Percentiles rank a stretch among this genome's conserved stretches.
These are phyloP conservation scores for Colletotrichum plurivorum DNA, from an alignment of 2,329 filamentous ascomycete genomes.

Conservation along the genomic window DNA sequence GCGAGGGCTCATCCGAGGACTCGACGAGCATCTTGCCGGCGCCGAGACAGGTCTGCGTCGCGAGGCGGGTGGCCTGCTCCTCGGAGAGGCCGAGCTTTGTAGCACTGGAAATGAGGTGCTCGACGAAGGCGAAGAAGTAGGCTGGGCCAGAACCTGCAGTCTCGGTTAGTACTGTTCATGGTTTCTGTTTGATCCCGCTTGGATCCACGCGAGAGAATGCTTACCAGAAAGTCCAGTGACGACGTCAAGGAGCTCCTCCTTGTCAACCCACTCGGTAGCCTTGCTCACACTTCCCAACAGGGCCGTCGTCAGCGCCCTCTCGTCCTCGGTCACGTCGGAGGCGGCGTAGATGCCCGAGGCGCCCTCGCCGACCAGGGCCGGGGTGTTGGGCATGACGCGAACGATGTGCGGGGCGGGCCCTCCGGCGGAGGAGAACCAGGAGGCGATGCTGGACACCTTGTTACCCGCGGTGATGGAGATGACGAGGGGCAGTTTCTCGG, in stretches of 20 bases:
- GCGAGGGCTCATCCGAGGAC: constrained; percentile 59
- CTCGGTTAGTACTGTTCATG: too few relatives aligned
- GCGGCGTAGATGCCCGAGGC: constrained; percentile 63
- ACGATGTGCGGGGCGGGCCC: constrained; percentile 59
- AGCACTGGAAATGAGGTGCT: constrained; percentile 63
- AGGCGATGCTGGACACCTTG: constrained; percentile 58
- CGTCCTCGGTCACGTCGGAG: constrained; percentile 55
- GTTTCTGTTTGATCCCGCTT: too few relatives aligned
- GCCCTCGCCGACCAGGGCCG: constrained; percentile 64
- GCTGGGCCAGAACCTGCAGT: constrained; percentile 62
- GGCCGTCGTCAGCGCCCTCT: constrained; percentile 58
- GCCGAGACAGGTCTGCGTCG: constrained; percentile 66
- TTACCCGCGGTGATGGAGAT: constrained; percentile 66
- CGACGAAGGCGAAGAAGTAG: constrained; percentile 68
- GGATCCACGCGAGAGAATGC: too few relatives aligned
- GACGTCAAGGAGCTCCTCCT: constrained; percentile 64
- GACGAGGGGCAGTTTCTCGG: constrained; percentile 56
- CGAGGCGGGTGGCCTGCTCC: constrained; percentile 64
- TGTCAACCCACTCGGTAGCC: constrained; percentile 64
- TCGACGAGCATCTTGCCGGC: constrained; percentile 65
- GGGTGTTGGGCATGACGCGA: constrained; percentile 69
- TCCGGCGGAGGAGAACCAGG: constrained; percentile 57
- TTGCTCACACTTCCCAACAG: constrained; percentile 63
- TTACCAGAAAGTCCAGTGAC: constrained; percentile 65
- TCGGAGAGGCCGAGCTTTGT: constrained; percentile 59